Evolutionary conservation across 257 asterid genomes (phyloP).

Genomic region (Solanum virginianum): DNA sequence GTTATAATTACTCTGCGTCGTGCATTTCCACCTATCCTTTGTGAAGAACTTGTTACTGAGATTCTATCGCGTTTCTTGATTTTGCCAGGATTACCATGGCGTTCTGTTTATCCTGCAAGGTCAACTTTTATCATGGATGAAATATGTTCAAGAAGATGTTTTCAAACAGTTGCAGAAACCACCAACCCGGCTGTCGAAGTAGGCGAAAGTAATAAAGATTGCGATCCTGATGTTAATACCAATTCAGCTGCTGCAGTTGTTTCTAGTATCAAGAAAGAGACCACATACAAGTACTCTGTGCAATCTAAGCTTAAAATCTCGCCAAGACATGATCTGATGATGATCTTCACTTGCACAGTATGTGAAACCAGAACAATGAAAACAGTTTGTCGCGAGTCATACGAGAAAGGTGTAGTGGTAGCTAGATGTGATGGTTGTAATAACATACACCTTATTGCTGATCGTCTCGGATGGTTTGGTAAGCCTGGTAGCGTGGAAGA

Average conservation of each 20-base stretch:
- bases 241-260: slow-evolving; percentile 1
- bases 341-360: slow-evolving; percentile 70
- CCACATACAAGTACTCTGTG: slow-evolving; percentile 23
- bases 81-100: slow-evolving; percentile 27
- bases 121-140: slow-evolving; percentile 19
- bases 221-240: background rate
- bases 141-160: slow-evolving; percentile 19
- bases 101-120: slow-evolving; percentile 22
- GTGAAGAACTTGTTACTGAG: background rate
- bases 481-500: slow-evolving; percentile 76
- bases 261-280: slow-evolving; percentile 2
- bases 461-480: slow-evolving; percentile 90
- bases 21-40: background rate
- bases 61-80: background rate
- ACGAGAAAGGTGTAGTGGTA: slow-evolving; percentile 75
- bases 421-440: slow-evolving; percentile 78
- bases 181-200: slow-evolving; percentile 7
- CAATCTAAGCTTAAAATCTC: slow-evolving; percentile 45
- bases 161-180: slow-evolving; percentile 30
- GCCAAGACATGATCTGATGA: slow-evolving; percentile 53
- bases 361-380: slow-evolving; percentile 69
- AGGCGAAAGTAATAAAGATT: slow-evolving; percentile 9
- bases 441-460: slow-evolving; percentile 76
- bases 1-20: background rate
- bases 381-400: slow-evolving; percentile 63